phyloP scores from a whole-genome alignment of 129 eudicot genomes.

The Deinandra increscens region DNA sequence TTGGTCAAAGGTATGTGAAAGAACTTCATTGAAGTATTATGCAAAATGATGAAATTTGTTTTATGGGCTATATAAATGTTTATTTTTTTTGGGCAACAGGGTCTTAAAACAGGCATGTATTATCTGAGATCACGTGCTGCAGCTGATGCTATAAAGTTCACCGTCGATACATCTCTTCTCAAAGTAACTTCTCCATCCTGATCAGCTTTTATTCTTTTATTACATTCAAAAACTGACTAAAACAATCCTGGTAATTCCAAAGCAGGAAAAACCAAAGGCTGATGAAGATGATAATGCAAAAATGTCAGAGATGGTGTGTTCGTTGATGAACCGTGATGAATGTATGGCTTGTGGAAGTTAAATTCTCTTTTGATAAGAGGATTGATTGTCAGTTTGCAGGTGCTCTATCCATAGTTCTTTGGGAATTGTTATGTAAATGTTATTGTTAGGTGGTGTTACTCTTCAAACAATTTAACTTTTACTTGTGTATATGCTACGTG shows the following conservation, averaged over 20 bases:
- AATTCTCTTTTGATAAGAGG: not conserved
- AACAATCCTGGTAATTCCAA: not conserved
- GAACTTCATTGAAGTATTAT: not conserved
- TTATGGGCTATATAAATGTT: not conserved
- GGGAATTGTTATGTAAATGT: conserved; percentile 21
- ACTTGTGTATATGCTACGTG: not conserved
- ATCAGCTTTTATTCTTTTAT: not conserved
- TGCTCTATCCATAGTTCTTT: conserved; percentile 10
- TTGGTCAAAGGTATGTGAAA: conserved; percentile 63
- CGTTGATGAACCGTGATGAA: conserved; percentile 76
- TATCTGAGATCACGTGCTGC: conserved; percentile 90
- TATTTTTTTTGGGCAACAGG: conserved; percentile 39
- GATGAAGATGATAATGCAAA: conserved; percentile 63
- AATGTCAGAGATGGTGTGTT: conserved; percentile 84
- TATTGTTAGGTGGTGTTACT: not conserved
- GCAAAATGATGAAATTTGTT: not conserved
- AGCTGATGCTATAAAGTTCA: conserved; percentile 95
- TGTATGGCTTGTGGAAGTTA: conserved; percentile 88
- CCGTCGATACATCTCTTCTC: conserved; percentile 78
- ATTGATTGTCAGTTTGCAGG: not conserved
- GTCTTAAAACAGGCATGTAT: conserved; percentile 95
- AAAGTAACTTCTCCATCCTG: conserved; percentile 36
- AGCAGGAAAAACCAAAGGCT: conserved; percentile 54
- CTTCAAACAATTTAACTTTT: not conserved
- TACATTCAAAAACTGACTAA: not conserved